Percentiles rank a stretch among this genome's conserved stretches.
Evolutionary conservation across 306 rosid genomes (phyloP).

Genomic region (Abrus pulchellus): DNA sequence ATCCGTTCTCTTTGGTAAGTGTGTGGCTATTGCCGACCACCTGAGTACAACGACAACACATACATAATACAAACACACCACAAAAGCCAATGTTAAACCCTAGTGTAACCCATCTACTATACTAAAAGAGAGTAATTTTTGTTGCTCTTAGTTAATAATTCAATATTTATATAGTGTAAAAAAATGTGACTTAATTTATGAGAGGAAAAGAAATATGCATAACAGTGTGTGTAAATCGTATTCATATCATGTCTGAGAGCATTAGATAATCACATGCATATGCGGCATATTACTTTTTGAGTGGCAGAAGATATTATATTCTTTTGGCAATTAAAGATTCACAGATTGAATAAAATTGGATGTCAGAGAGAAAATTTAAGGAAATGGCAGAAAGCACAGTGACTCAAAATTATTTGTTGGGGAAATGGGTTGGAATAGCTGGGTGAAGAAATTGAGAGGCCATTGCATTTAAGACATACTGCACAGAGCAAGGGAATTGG

Average conservation of each 20-base stretch:
- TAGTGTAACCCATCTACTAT: slow-evolving; percentile 47
- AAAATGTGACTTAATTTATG: not conserved
- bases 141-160: not conserved
- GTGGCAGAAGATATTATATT: slow-evolving; percentile 33
- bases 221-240: not conserved
- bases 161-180: not conserved
- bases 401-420: slow-evolving; percentile 38
- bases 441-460: slow-evolving; percentile 59
- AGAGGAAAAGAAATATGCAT: not conserved
- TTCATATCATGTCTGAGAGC: slow-evolving; percentile 15
- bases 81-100: slow-evolving; percentile 48
- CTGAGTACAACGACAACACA: slow-evolving; percentile 52
- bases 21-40: slow-evolving; percentile 99
- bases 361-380: slow-evolving; percentile 54
- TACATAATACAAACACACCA: slow-evolving; percentile 32
- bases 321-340: slow-evolving; percentile 50
- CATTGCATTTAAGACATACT: slow-evolving; percentile 64
- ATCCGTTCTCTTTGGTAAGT: slow-evolving; percentile 93
- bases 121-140: not conserved
- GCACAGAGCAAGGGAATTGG: slow-evolving; percentile 48
- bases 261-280: slow-evolving; percentile 42
- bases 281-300: slow-evolving; percentile 6
- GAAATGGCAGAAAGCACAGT: slow-evolving; percentile 53
- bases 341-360: slow-evolving; percentile 47
- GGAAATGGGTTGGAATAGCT: slow-evolving; percentile 41